Base-by-base conservation (phyloP, 2,329 filamentous ascomycete genomes). In the Colletotrichum salicis region DNA sequence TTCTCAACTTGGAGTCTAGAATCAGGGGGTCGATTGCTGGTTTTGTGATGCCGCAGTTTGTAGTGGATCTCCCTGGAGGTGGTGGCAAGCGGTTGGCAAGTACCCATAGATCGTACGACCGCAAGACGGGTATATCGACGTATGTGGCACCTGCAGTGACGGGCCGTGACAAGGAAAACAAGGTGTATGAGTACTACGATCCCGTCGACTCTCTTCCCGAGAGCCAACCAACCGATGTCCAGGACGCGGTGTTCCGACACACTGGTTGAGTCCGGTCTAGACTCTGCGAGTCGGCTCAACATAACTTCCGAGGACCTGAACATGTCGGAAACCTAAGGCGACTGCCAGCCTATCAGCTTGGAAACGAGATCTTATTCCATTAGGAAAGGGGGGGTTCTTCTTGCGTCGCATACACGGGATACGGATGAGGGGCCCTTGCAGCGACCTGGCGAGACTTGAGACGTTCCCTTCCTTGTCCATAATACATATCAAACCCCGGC, bases 51-150 rank as follows among this genome's bases (percentile, higher is more conserved):
- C 90, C 90, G 0, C 83, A 86, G 22, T 92, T 91, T 75, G 86
- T 92, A 5, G 87, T 91, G 24, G 89, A 92, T 76, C 84, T 92
- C 5, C 90, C 90, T 0, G 88, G 86, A 1, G 89, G 90, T 2
- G 90, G 90, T 2, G 90, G 90, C 2, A 92, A 92, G 81, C 86
- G 90, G 55, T 84, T 89, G 12, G 88, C 88, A 1, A 84, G 85
- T 54, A 86, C 85, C 13, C 85, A 82, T 74, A 81, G 87, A 66
- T 84, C 80, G 1, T 92, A 92, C 75, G 85, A 91, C 77, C 81
- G 82, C 37, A 71, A 77, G 8, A 87, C 84, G 2, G 90, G 90
- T 0, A 77, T 88, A 27, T 89, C 88, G 12, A 86, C 78, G 0
- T 92, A 88, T 78, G 82, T 79, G 27, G 89, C 90, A 5, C 89